phyloP scores from a whole-genome alignment of 345 rosid genomes.

The Mallotus nudiflorus region DNA sequence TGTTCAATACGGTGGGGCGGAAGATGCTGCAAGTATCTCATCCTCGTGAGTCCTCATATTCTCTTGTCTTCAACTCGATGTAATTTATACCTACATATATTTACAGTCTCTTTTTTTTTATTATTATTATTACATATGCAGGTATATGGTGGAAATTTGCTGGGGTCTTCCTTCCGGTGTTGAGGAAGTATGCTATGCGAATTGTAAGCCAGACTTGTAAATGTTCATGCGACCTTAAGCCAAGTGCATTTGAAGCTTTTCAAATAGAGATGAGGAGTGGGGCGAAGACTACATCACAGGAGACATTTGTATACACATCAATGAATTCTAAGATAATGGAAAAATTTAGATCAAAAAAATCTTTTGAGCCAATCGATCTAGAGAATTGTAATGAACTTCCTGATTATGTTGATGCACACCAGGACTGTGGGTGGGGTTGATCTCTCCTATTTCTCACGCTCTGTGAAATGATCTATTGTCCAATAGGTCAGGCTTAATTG shows the following conservation, averaged over 20 bases:
- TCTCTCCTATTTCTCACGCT: too few relatives aligned
- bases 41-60: conserved; percentile 18
- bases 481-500: too few relatives aligned
- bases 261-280: neutral
- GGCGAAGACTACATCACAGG: neutral
- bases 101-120: too few relatives aligned
- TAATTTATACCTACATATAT: too few relatives aligned
- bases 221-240: conserved; percentile 1
- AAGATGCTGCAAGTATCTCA: conserved; percentile 7
- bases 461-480: too few relatives aligned
- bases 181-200: conserved; percentile 17
- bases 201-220: conserved; percentile 23
- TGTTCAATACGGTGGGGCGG: neutral
- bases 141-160: conserved; percentile 26
- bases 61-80: neutral
- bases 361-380: neutral
- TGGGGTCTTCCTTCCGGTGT: conserved; percentile 13
- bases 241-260: neutral
- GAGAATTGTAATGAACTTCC: conserved; percentile 2
- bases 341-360: neutral
- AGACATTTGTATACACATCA: neutral
- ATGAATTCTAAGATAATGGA: conserved; percentile 14
- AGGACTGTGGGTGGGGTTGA: too few relatives aligned
- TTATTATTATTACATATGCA: neutral
- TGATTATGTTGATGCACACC: neutral